These are phyloP conservation scores for Leccinum subgranulosum DNA, from an alignment of 768 basidiomycete genomes.

Conservation along the genomic window DNA sequence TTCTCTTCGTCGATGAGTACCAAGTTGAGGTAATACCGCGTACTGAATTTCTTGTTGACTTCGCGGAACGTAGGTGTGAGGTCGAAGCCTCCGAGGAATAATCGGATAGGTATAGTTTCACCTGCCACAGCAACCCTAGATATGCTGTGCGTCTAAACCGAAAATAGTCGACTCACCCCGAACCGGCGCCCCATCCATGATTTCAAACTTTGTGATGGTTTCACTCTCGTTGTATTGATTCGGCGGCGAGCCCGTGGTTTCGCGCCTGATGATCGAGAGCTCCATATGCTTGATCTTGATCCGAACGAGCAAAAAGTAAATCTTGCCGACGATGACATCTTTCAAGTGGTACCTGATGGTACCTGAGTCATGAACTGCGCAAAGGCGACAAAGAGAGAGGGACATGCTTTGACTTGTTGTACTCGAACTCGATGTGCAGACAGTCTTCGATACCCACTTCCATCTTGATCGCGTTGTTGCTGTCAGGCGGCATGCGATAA, in stretches of 20 bases:
- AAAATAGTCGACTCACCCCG: constrained; percentile 49
- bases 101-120: constrained; percentile 95
- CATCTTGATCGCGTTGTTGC: constrained; percentile 99
- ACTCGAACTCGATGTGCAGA: constrained; percentile 98
- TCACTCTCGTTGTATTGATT: constrained; percentile 99
- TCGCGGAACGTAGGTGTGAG: constrained; percentile 98
- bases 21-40: constrained; percentile 94
- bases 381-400: not conserved
- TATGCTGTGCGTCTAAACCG: not conserved
- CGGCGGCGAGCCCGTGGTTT: constrained; percentile 96
- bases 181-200: constrained; percentile 72
- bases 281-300: constrained; percentile 99
- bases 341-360: constrained; percentile 87
- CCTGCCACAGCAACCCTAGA: constrained; percentile 43
- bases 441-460: constrained; percentile 99
- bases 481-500: constrained; percentile 97
- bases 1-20: constrained; percentile 99
- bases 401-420: constrained; percentile 97
- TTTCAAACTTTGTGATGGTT: constrained; percentile 99
- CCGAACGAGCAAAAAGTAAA: constrained; percentile 96
- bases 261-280: constrained; percentile 93
- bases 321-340: constrained; percentile 99
- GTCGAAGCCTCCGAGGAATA: constrained; percentile 98
- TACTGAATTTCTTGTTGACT: constrained; percentile 99
- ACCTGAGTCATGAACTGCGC: not conserved